Evolutionary conservation across 1,139 yeast species (phyloP), one percentile per base, ranked within the genome.

Genomic region (Hyphopichia burtonii): DNA sequence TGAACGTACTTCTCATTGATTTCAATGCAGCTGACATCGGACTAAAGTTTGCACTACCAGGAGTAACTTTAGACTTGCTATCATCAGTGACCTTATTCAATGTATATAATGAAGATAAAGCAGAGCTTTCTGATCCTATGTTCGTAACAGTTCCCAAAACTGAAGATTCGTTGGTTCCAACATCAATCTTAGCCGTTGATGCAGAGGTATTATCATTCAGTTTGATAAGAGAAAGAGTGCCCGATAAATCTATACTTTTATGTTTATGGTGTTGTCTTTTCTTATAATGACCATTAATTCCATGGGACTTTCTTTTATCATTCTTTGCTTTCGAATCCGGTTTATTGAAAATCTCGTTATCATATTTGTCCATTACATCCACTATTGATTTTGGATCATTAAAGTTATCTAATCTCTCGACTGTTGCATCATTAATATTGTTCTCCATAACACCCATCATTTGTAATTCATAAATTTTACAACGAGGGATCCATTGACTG

Each of bases 401-500:
- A 33, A 54, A 52, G 0, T 54, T 40, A 36, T 59, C 65, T 42
- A 85, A 65, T 37, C 85, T 71, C 31, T 80, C 83, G 20, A 88
- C 77, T 14, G 81, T 74, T 28, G 83, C 77, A 8, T 83, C 78
- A 50, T 80, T 80, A 39, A 83, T 72, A 55, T 91, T 97, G 52
- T 86, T 88, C 53, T 91, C 98, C 85, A 91, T 89, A 5, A 91
- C 80, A 0, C 98, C 99, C 96, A 91, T 91, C 98, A 93, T 94
- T 60, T 93, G 99, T 18, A 94, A 66, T 54, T 91, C 98, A 59
- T 93, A 91, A 39, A 94, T 90, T 56, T 89, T 90, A 61, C 97
- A 90, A 30, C 95, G 71, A 1, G 99, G 97, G 22, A 85, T 78
- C 97, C 98, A 93, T 51, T 84, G 87, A 34, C 73, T 72, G 15